These are phyloP conservation scores for Prinsepia uniflora DNA, from an alignment of 306 rosid genomes.

Conservation along the genomic window DNA sequence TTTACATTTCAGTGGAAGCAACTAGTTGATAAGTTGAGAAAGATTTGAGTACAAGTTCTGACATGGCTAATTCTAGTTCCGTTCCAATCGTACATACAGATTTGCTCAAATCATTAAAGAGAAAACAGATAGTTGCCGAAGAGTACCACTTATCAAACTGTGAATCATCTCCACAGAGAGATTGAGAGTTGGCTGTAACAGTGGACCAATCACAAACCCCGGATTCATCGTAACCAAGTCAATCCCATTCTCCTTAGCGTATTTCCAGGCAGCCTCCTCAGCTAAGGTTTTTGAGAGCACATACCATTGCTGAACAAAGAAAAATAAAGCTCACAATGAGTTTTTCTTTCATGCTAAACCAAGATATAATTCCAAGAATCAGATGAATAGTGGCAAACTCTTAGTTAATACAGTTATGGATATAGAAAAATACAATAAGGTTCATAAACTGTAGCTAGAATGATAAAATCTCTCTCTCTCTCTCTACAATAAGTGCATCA, in stretches of 20 bases:
- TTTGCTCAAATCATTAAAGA: neutral
- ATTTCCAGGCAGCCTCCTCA: constrained; percentile 33
- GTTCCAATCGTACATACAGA: neutral
- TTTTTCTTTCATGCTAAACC: neutral
- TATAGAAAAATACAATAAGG: no score
- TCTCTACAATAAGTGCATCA: no score
- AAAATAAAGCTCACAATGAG: neutral
- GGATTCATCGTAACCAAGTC: constrained; percentile 28
- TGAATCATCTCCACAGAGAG: neutral
- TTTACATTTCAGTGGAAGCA: neutral
- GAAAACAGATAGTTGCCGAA: neutral
- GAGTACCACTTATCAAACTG: constrained; percentile 9
- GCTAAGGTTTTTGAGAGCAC: constrained; percentile 27
- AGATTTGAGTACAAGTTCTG: neutral
- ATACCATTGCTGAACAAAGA: constrained; percentile 13
- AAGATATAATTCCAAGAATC: neutral
- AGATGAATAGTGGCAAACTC: neutral
- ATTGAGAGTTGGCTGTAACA: constrained; percentile 23
- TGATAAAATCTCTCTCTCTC: no score
- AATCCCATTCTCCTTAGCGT: constrained; percentile 23
- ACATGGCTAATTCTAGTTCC: no score
- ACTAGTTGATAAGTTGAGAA: no score
- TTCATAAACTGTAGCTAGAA: no score
- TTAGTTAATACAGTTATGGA: neutral
- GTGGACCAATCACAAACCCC: constrained; percentile 27